Conservation (phyloP, 2,329 filamentous ascomycete species). For the Trichocomaceae sp. region DNA sequence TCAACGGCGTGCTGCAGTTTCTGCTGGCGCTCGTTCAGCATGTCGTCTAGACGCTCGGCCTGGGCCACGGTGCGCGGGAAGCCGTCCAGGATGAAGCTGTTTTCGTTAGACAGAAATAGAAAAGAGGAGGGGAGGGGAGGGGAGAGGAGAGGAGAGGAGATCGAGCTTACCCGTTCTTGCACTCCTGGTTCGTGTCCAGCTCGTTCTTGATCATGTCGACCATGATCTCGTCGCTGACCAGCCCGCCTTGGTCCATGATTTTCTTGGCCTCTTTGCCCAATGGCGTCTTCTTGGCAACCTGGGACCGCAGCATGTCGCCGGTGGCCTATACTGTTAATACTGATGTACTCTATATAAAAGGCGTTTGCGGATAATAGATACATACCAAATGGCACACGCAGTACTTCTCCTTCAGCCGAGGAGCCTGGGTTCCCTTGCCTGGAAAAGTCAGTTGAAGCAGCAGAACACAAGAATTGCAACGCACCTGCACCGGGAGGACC, state of each 20-base stretch:
- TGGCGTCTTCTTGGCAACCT: slow-evolving; percentile 94
- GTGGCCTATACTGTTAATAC: slow-evolving; percentile 60
- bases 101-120: neutral
- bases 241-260: slow-evolving; percentile 98
- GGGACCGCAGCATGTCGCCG: slow-evolving; percentile 96
- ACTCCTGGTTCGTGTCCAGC: slow-evolving; percentile 88
- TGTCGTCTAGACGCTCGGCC: slow-evolving; percentile 87
- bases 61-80: slow-evolving; percentile 96
- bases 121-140: no score
- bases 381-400: slow-evolving; percentile 92
- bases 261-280: slow-evolving; percentile 97
- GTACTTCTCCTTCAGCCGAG: slow-evolving; percentile 97
- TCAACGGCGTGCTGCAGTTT: slow-evolving; percentile 91
- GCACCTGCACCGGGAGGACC: slow-evolving; percentile 93
- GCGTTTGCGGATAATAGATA: no score
- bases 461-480: slow-evolving; percentile 7
- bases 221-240: slow-evolving; percentile 98
- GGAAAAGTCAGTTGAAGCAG: slow-evolving; percentile 10
- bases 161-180: slow-evolving; percentile 74
- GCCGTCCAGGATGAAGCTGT: slow-evolving; percentile 89
- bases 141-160: no score
- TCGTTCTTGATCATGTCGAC: slow-evolving; percentile 99
- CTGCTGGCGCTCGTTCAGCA: slow-evolving; percentile 73
- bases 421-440: slow-evolving; percentile 99
- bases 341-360: neutral